Base-by-base conservation (phyloP, 768 basidiomycete genomes). In the Agaricus sinodeliciosus region DNA sequence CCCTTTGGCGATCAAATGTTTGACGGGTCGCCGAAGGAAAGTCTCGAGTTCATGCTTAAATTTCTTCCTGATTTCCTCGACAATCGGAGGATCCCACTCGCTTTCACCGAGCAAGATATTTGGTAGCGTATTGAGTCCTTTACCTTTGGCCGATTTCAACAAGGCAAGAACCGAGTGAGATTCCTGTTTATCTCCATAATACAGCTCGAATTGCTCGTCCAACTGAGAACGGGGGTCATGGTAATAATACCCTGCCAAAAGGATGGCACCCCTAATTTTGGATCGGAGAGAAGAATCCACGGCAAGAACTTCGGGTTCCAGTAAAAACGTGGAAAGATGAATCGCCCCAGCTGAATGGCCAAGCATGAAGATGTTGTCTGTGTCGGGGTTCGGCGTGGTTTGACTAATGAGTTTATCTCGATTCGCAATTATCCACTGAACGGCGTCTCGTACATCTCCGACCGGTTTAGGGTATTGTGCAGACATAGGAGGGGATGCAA, bases 301-400 rank as follows among this genome's bases (percentile, higher is more conserved):
- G 3, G 66, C 58, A 31, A 72, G 60, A n/a, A 79, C 66, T 31
- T 62, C 64, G 1, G 67, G 69, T 48, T 75, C 58, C 40, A 77
- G 58, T 2, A 79, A 61, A 44, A 79, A 56, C 12, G 81, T 74
- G 7, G 74, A 65, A 40, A 74, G 58, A 59, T 82, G 78, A 22
- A 69, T 64, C 1, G 76, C 79, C 0, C 85, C 85, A 0, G 81
- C 84, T 1, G 84, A 85, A 64, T 87, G 84, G 0, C 76, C 80
- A 63, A 80, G 66, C 37, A 85, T 43, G 59, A 76, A 76, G 36
- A 83, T 62, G 12, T 58, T 61, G 5, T 72, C 62, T 8, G 67
- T 60, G 58, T 81, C 76, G 0, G 78, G 70, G 19, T 61, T 58
- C 1, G 69, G 66, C 28, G 65, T 66, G 9, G 57, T 60, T 0